phyloP scores from a whole-genome alignment of 2,329 filamentous ascomycete genomes.

The Lasiodiplodia sp. region DNA sequence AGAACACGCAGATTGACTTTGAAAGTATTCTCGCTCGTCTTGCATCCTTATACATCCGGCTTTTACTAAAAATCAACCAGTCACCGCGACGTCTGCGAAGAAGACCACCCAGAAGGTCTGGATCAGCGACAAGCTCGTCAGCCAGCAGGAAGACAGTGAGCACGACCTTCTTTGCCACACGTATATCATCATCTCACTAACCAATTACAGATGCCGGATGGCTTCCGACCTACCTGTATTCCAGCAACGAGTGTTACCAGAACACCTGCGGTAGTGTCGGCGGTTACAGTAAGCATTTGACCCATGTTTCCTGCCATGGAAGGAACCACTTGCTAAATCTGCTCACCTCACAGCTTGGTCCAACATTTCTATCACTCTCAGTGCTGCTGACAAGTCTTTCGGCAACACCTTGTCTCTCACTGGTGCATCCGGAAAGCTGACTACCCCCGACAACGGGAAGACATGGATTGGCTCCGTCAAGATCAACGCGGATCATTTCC shows the following conservation, averaged over 20 bases:
- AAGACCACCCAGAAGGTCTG: slow-evolving; percentile 18
- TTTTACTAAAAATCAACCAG: neutral
- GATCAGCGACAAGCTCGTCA: slow-evolving; percentile 20
- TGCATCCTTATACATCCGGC: fast-evolving
- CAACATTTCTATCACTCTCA: slow-evolving; percentile 28
- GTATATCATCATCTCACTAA: neutral
- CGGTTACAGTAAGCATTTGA: slow-evolving; percentile 10
- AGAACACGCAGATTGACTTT: neutral
- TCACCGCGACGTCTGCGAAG: neutral
- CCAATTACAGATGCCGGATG: neutral
- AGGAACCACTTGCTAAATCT: neutral
- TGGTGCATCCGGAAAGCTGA: neutral
- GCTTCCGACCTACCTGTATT: slow-evolving; percentile 34
- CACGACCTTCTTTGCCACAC: neutral
- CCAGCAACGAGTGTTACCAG: slow-evolving; percentile 30
- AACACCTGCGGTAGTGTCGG: slow-evolving; percentile 24
- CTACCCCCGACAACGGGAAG: slow-evolving; percentile 30
- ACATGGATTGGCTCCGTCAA: slow-evolving; percentile 31
- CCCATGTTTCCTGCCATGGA: too few species aligned
- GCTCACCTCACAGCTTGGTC: slow-evolving; percentile 1
- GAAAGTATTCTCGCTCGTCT: neutral
- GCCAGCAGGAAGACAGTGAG: slow-evolving; percentile 13
- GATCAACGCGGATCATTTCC: slow-evolving; percentile 28
- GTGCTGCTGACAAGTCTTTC: slow-evolving; percentile 21
- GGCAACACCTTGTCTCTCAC: slow-evolving; percentile 22